Base-by-base conservation (phyloP, 768 basidiomycete genomes). In the Pulveroboletus ravenelii region DNA sequence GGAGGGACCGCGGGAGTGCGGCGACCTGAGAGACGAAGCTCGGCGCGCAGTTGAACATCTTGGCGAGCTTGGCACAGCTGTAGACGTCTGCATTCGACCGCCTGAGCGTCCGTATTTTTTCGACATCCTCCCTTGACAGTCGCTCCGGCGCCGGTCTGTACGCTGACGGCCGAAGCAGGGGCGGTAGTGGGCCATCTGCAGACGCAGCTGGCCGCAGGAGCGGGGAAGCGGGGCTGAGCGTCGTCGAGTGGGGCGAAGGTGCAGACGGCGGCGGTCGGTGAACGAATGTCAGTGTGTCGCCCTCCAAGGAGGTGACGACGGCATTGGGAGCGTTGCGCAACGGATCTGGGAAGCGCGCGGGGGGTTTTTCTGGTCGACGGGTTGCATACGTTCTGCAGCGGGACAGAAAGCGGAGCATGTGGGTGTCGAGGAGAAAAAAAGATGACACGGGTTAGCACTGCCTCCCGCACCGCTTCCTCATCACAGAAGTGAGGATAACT, bases 221-320 rank as follows among this genome's bases (percentile, higher is more conserved):
- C 0, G 90, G 87, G 0, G 89, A 93, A 6, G 78, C 68, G 10
- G 89, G 89, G 9, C 77, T 72, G 6, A 80, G 81, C 6, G 81
- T 84, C 50, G 82, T 78, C 17, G 89, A 93, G 52, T 75, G 72
- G 3, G 89, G 88, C 15, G 88, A 76, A 9, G 86, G 85, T 10
- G 83, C 78, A 10, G 85, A 81, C 1, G 89, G 87, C 0, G 89
- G 90, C n/a, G 87, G 87, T 38, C 90, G 83, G 64, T 89, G 87
- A 51, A 92, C 83, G 65, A 92, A 92, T 0, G 87, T 87, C 48
- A 90, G 67, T 52, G n/a, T n/a, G n/a, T n/a, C n/a, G n/a, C 77
- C 79, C 6, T 71, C 66, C 18, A 85, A 67, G 9, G 69, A 50
- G 10, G 75, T 79, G 44, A 82, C 78, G 42, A 67, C 67, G 34